Base-by-base conservation (phyloP, 208 protist species). In the Herpetomonas tarakana region DNA sequence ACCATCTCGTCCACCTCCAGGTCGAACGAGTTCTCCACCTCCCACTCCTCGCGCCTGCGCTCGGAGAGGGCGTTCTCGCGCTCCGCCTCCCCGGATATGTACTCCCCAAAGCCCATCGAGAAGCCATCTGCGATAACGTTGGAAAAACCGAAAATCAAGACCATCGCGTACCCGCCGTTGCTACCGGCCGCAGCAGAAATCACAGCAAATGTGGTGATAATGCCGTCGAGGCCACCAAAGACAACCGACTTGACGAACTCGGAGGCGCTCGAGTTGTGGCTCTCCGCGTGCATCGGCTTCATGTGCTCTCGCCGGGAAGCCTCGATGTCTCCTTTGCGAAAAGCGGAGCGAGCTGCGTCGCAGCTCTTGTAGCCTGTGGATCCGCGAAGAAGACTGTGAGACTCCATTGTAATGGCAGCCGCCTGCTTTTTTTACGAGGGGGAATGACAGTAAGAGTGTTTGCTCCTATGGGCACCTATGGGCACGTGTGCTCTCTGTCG, bases 71-170 rank as follows among this genome's bases (percentile, higher is more conserved):
- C 74, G 65, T 97, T 95, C 50, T 98, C 92, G 22, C 78, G 76
- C 80, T 98, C 96, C 6, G 97, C 94, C 49, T 94, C 75, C 0
- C 83, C 82, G 3, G 84, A 92, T 21, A 98, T 65, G 79, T 92
- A 98, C 66, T 98, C 94, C 30, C 96, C 95, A 55, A 98, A 91
- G 6, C 95, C 97, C 97, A 98, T 98, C 21, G 86, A 78, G 45
- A 98, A 94, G 14, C 81, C 97, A 73, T 98, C 95, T 1, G 93
- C 95, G 51, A 98, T 72, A 3, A 98, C 78, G 63, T 98, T 98
- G 12, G 97, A 96, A 62, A 98, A 92, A 30, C 88, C 88, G 68
- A 98, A 92, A 47, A 97, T 85, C 18, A 97, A 72, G 31, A 97
- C 86, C 18, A 86, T 92, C 2, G 70, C 75, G 46, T 77, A 88